Evolutionary conservation across 352 stramenopile genomes (phyloP), one percentile per base, ranked within the genome.

Genomic region (Pythium periplocum): DNA sequence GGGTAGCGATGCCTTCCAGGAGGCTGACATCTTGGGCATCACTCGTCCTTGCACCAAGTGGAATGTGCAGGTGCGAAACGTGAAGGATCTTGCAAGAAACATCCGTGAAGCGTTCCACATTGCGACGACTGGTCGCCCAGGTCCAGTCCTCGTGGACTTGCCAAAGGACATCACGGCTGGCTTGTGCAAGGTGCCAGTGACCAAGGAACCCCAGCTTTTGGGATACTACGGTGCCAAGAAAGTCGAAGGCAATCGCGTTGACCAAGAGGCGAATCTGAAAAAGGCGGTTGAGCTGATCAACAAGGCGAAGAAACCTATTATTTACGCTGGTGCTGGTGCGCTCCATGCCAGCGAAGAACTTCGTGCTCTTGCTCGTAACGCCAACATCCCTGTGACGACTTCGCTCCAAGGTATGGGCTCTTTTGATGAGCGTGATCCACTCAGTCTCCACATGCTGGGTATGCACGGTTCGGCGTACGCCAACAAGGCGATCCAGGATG

Each of bases 81-180:
- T 97, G 30, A 96, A 96, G 44, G 95, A 98, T 64, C 69, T 98
- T 53, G 93, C 95, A 6, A 86, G 95, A 48, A 94, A 91, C 57
- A 96, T 98, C 70, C 93, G 96, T 55, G 96, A 98, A 61, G 95
- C 95, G 8, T 98, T 98, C 72, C 95, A 97, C 68, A 90, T 98
- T 40, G 91, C 95, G 12, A 93, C 89, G 33, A 97, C 95, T 17
- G 95, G 95, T 8, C 79, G 95, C 33, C 95, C 95, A 0, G 95
- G 95, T 26, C 95, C 95, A 5, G 95, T 98, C 49, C 87, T 98
- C 54, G 81, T 98, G 45, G 95, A 98, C 73, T 66, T 98, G 54
- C 95, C 95, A 38, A 98, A 98, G 80, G 95, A 98, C 67, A 86
- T 98, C 57, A 94, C 84, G 4, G 84, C 84, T 0, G 84, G 79